A percentile compares a stretch with the other conserved stretches of the same genome.
Evolutionary conservation across 306 rosid species (phyloP).

Genomic region (Pueraria montana): DNA sequence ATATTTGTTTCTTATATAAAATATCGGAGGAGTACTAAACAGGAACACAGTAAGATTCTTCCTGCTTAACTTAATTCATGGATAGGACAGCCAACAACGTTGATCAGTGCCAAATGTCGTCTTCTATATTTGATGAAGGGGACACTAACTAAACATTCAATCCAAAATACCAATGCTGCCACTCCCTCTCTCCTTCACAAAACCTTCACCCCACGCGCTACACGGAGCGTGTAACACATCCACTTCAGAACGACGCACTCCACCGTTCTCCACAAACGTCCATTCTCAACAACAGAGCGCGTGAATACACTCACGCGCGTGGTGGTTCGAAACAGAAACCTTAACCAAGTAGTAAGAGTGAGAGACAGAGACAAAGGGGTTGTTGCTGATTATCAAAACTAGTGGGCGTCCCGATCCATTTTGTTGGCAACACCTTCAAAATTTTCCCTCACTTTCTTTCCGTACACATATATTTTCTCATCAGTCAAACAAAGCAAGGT

Average conservation of each 20-base stretch:
- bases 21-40: too few species aligned
- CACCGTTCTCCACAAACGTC: background rate
- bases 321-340: background rate
- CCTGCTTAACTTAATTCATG: background rate
- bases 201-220: background rate
- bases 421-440: constrained; percentile 48
- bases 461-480: background rate
- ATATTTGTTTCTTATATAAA: too few species aligned
- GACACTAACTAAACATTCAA: background rate
- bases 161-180: constrained; percentile 30
- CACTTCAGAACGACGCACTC: background rate
- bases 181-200: background rate
- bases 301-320: background rate
- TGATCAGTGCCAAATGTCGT: background rate
- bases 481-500: constrained; percentile 33
- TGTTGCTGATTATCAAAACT: constrained; percentile 57
- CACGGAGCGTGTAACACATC: background rate
- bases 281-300: background rate
- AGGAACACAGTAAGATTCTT: background rate
- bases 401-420: constrained; percentile 61
- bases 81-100: background rate
- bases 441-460: constrained; percentile 50
- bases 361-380: constrained; percentile 21
- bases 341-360: constrained; percentile 1
- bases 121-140: constrained; percentile 28